phyloP scores from a whole-genome alignment of 108 stramenopile species.

The Cyclotella choctawhatcheeana region DNA sequence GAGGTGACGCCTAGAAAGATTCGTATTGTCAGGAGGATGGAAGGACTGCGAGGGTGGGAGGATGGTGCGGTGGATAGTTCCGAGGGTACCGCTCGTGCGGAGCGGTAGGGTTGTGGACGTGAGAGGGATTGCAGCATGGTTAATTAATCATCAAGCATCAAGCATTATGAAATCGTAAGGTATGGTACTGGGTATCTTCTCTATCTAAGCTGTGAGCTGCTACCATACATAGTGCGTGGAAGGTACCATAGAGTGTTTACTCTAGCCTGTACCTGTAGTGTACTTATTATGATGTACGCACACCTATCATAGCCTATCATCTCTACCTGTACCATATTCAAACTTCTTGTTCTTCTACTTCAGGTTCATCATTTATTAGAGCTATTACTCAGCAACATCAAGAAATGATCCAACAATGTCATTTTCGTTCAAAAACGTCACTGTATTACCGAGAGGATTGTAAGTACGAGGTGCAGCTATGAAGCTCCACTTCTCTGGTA shows the following conservation, averaged over 20 bases:
- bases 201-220: no score
- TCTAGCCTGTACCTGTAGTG: no score
- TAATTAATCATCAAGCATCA: no score
- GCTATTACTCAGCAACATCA: not conserved
- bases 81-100: conserved; percentile 39
- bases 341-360: no score
- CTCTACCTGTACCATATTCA: no score
- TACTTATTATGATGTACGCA: no score
- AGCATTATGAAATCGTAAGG: no score
- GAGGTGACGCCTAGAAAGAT: conserved; percentile 16
- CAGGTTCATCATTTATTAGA: no score
- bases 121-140: conserved; percentile 3
- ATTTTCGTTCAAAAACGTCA: conserved; percentile 49
- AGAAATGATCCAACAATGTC: conserved; percentile 40
- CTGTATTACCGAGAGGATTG: conserved; percentile 71
- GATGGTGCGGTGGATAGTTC: not conserved
- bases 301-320: no score
- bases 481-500: conserved; percentile 66
- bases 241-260: no score
- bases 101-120: conserved; percentile 30
- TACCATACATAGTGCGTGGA: no score
- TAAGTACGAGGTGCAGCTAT: conserved; percentile 79
- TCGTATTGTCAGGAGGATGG: conserved; percentile 17
- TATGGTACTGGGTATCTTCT: no score
- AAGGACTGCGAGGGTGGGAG: not conserved